Evolutionary conservation across 2,329 filamentous ascomycete species (phyloP).

Genomic region (Metarhizium rileyi): DNA sequence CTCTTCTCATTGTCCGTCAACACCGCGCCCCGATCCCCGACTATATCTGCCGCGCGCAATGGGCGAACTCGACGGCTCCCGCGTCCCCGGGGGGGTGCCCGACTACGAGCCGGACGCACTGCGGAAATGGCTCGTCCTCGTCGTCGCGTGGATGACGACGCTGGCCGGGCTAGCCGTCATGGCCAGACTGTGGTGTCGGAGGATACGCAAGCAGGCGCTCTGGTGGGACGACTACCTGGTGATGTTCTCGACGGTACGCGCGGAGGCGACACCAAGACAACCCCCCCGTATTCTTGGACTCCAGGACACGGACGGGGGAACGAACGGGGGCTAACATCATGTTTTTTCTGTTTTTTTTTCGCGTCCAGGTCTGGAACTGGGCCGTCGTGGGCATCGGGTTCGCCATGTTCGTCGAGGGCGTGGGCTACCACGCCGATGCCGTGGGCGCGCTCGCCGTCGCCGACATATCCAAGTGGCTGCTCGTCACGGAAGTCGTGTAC

Average conservation of each 20-base stretch:
- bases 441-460: constrained; percentile 25
- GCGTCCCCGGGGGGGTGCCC: constrained; percentile 8
- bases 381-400: constrained; percentile 35
- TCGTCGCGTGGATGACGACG: constrained; percentile 27
- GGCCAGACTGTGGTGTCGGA: constrained; percentile 30
- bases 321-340: too few relatives aligned
- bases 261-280: too few relatives aligned
- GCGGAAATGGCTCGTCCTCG: constrained; percentile 30
- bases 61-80: background rate
- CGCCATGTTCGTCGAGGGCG: constrained; percentile 33
- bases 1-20: too few relatives aligned
- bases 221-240: constrained; percentile 42
- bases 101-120: constrained; percentile 20
- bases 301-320: background rate
- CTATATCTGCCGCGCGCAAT: background rate
- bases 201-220: constrained; percentile 27
- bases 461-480: constrained; percentile 32
- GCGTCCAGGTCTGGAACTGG: constrained; percentile 28
- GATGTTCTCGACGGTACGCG: constrained; percentile 35
- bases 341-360: too few relatives aligned
- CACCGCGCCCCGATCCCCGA: too few relatives aligned
- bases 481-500: constrained; percentile 36
- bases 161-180: constrained; percentile 26
- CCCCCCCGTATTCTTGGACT: too few relatives aligned
- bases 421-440: constrained; percentile 33